A percentile compares a stretch with the other conserved stretches of the same genome.
phyloP scores from a whole-genome alignment of 208 protist species.

The Sergeia podlipaevii region DNA sequence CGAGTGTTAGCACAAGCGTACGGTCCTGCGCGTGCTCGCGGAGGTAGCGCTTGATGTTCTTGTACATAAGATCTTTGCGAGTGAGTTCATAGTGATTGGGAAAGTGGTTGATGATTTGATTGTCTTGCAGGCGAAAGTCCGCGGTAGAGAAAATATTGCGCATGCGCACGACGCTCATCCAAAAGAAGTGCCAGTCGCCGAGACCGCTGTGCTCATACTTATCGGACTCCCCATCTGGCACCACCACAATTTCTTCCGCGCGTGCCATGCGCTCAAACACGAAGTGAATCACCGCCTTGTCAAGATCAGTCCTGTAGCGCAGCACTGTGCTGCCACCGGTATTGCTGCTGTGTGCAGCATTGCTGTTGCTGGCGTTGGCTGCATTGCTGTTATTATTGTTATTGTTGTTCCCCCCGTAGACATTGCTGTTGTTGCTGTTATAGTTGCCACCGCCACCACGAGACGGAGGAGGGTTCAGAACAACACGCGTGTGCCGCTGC shows the following conservation, averaged over 20 bases:
- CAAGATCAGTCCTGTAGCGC: conserved; percentile 79
- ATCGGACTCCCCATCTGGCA: conserved; percentile 13
- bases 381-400: too few relatives aligned
- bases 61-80: conserved; percentile 97
- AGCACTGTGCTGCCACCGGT: conserved; percentile 14
- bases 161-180: conserved; percentile 79
- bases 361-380: too few relatives aligned
- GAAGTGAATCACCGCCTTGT: conserved; percentile 85
- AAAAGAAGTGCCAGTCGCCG: conserved; percentile 91
- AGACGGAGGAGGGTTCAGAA: not conserved
- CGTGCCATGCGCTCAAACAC: conserved; percentile 61
- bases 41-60: conserved; percentile 94
- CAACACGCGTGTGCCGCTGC: not conserved
- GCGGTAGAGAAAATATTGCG: conserved; percentile 61
- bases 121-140: conserved; percentile 72
- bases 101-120: conserved; percentile 96
- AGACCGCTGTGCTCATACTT: conserved; percentile 15
- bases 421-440: not conserved
- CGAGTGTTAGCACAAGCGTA: conserved; percentile 27
- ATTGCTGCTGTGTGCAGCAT: not conserved
- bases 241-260: conserved; percentile 27
- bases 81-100: conserved; percentile 97
- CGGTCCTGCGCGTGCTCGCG: conserved; percentile 27
- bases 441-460: not conserved
- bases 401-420: not conserved